Percentiles rank a stretch among this genome's conserved stretches.
Conservation (phyloP, 106 monocot species). For the Hemerocallis citrina region DNA sequence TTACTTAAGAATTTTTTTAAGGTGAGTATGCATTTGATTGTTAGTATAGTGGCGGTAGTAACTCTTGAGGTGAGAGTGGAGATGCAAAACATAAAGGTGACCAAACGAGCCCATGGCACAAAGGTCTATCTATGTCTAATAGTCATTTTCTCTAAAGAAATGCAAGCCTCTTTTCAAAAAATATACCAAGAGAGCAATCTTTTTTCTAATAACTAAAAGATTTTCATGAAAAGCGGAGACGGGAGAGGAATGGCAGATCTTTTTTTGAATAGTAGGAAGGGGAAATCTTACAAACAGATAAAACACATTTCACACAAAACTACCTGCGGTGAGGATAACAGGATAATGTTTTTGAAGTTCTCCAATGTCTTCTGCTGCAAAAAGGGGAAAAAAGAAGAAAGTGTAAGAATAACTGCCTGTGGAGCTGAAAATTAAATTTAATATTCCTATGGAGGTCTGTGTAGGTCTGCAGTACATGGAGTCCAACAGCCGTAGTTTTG, state of each 20-base stretch:
- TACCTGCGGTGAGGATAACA: slow-evolving; percentile 94
- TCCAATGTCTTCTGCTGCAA: slow-evolving; percentile 90
- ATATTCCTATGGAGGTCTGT: no score
- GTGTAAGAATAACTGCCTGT: not conserved
- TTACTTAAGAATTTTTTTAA: no score
- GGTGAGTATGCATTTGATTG: no score
- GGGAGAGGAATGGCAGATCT: no score
- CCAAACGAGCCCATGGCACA: not conserved
- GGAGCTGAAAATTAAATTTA: no score
- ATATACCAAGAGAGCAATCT: no score
- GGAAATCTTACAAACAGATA: not conserved
- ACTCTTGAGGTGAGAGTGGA: not conserved
- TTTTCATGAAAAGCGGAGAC: no score
- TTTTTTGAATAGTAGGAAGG: no score
- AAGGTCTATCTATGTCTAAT: no score
- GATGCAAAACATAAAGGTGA: not conserved
- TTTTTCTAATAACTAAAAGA: not conserved
- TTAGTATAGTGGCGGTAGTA: not conserved
- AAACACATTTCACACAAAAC: not conserved
- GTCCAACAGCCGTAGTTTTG: no score
- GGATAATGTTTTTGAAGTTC: slow-evolving; percentile 85
- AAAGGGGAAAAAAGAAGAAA: slow-evolving; percentile 17
- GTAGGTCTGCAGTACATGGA: no score
- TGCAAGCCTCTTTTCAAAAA: not conserved
- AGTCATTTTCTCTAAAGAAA: not conserved